Conservation (phyloP, 345 rosid genomes). For the Mangifera indica region DNA sequence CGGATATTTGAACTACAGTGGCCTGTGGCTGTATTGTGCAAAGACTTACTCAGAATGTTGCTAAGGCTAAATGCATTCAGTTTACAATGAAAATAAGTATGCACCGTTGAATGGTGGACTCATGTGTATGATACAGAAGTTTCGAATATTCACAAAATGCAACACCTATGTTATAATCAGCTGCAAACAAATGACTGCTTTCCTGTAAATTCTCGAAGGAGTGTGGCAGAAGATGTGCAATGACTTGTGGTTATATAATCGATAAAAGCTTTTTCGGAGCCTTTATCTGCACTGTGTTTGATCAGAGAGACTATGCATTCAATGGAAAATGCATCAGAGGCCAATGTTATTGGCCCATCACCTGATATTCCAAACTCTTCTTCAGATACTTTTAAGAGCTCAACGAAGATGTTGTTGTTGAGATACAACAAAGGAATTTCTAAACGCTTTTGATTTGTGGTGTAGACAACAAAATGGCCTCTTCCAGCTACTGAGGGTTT, state of each 20-base stretch:
- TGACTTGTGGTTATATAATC: conserved; percentile 2
- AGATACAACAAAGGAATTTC: conserved; percentile 10
- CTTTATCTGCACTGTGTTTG: conserved; percentile 7
- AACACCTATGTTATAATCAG: conserved; percentile 15
- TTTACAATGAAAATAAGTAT: not conserved
- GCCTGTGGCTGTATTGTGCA: too few relatives aligned
- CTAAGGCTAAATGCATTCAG: not conserved
- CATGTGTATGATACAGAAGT: not conserved
- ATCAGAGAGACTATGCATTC: conserved; percentile 21
- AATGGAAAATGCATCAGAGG: conserved; percentile 30
- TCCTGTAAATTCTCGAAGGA: not conserved
- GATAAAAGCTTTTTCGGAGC: conserved; percentile 23
- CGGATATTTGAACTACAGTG: too few relatives aligned
- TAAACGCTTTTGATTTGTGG: conserved; percentile 5
- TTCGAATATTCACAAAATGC: not conserved
- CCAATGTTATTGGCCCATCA: conserved; percentile 28
- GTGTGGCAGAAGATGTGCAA: conserved; percentile 11
- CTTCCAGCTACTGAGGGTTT: not conserved
- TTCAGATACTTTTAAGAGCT: conserved; percentile 28
- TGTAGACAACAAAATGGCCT: conserved; percentile 21
- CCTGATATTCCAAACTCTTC: conserved; percentile 34
- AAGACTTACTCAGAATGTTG: not conserved
- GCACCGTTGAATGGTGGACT: not conserved
- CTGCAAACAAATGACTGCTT: conserved; percentile 12
- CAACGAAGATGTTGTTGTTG: not conserved